phyloP scores from a whole-genome alignment of 1,139 yeast species.

The Suzukiozyma palmioleophila region DNA sequence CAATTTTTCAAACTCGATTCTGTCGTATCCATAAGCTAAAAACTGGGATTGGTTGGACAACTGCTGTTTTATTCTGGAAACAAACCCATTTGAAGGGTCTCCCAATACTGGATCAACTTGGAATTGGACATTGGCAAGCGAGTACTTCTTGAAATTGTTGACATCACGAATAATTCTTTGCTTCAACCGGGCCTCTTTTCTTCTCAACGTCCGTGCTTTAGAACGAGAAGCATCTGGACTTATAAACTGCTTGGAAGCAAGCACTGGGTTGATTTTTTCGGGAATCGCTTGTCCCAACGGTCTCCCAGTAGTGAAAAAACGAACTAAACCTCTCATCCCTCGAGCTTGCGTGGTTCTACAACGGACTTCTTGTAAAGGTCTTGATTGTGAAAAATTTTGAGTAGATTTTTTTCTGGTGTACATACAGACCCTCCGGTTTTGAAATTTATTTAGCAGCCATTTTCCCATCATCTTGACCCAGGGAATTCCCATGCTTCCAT shows the following conservation, averaged over 20 bases:
- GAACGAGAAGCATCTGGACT: conserved; percentile 25
- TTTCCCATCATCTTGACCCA: background rate
- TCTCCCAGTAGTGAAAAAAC: conserved; percentile 19
- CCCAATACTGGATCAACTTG: conserved; percentile 78
- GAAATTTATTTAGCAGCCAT: conserved; percentile 1
- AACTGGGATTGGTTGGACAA: conserved; percentile 53
- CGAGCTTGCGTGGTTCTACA: background rate
- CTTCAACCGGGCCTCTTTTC: conserved; percentile 40
- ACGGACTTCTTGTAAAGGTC: background rate
- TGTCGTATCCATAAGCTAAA: conserved; percentile 55
- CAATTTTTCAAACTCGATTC: conserved; percentile 68
- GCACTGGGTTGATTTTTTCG: conserved; percentile 19
- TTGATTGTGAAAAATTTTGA: background rate
- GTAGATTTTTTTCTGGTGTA: background rate
- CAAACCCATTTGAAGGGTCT: conserved; percentile 58
- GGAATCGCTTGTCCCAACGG: conserved; percentile 10
- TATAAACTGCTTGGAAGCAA: conserved; percentile 31
- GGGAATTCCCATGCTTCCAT: background rate
- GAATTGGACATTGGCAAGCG: conserved; percentile 27
- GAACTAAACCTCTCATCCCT: conserved; percentile 6
- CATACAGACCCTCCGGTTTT: background rate
- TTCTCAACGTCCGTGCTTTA: conserved; percentile 32
- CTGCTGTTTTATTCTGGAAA: conserved; percentile 62
- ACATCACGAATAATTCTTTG: conserved; percentile 43
- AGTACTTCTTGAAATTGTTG: conserved; percentile 41